phyloP scores from a whole-genome alignment of 2,329 filamentous ascomycete species.

The Fusarium proliferatum region DNA sequence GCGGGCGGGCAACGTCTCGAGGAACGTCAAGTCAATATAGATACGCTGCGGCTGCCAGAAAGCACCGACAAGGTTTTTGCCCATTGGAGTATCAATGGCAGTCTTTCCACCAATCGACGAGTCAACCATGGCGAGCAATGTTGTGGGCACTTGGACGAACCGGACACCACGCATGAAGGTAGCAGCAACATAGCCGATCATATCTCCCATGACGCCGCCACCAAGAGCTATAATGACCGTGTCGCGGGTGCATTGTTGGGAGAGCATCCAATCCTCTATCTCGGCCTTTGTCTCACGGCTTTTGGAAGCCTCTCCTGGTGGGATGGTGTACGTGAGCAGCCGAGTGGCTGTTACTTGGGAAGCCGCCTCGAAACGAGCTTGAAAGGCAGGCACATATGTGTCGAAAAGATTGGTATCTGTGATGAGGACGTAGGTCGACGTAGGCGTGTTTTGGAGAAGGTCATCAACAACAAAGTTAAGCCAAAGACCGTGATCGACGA shows the following conservation, averaged over 20 bases:
- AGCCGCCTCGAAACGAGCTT: slow-evolving; percentile 53
- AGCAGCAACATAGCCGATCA: slow-evolving; percentile 96
- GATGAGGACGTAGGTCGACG: slow-evolving; percentile 94
- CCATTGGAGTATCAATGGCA: slow-evolving; percentile 93
- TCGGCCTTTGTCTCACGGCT: slow-evolving; percentile 92
- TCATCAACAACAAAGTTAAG: slow-evolving; percentile 83
- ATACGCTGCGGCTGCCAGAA: slow-evolving; percentile 97
- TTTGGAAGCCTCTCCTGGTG: slow-evolving; percentile 94
- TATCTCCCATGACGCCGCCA: slow-evolving; percentile 95
- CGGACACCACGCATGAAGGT: slow-evolving; percentile 98
- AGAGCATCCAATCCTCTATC: slow-evolving; percentile 97
- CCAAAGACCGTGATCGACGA: slow-evolving; percentile 94
- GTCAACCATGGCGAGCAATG: slow-evolving; percentile 95
- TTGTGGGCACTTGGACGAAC: slow-evolving; percentile 96
- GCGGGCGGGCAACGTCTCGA: slow-evolving; percentile 88
- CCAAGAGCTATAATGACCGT: slow-evolving; percentile 95
- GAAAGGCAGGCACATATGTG: slow-evolving; percentile 83
- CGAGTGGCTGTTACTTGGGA: slow-evolving; percentile 60
- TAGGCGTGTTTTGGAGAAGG: slow-evolving; percentile 78
- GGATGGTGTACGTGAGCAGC: slow-evolving; percentile 85
- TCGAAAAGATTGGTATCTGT: slow-evolving; percentile 93
- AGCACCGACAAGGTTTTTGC: slow-evolving; percentile 94
- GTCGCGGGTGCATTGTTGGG: slow-evolving; percentile 91
- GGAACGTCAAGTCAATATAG: slow-evolving; percentile 92
- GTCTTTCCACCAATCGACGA: slow-evolving; percentile 99